phyloP scores from a whole-genome alignment of 768 basidiomycete species.

The Lactarius vividus region DNA sequence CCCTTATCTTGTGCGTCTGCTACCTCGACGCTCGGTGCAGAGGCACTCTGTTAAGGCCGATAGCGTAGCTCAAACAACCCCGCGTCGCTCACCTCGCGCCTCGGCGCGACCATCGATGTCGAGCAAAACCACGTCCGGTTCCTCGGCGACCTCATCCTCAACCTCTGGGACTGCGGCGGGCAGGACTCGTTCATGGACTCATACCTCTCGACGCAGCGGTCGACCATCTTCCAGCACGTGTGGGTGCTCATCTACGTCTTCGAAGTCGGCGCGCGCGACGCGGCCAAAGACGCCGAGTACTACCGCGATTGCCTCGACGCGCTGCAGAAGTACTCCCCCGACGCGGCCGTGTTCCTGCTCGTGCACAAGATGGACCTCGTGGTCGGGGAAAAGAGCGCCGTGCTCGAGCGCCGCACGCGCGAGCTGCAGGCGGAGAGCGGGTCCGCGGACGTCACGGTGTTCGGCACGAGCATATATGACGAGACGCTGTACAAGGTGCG shows the following conservation, averaged over 20 bases:
- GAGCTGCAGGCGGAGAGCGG: constrained; percentile 72
- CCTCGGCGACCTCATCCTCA: constrained; percentile 92
- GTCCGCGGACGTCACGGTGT: constrained; percentile 62
- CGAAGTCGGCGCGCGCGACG: constrained; percentile 86
- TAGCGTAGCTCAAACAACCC: constrained; percentile 84
- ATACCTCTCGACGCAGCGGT: constrained; percentile 86
- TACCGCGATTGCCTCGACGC: constrained; percentile 90
- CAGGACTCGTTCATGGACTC: constrained; percentile 98
- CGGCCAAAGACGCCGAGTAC: constrained; percentile 83
- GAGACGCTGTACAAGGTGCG: constrained; percentile 91
- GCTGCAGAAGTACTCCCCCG: constrained; percentile 71
- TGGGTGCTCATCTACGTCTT: constrained; percentile 99
- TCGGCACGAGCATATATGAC: constrained; percentile 95
- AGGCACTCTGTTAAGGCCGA: constrained; percentile 21
- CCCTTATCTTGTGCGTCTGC: constrained; percentile 88
- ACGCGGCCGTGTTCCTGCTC: constrained; percentile 83
- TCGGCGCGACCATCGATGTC: constrained; percentile 97
- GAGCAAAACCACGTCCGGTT: constrained; percentile 98
- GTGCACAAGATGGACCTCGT: constrained; percentile 99
- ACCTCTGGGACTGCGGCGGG: constrained; percentile 98
- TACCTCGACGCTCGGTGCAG: constrained; percentile 14
- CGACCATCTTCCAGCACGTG: constrained; percentile 96
- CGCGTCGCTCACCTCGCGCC: constrained; percentile 83
- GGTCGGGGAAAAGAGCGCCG: constrained; percentile 52
- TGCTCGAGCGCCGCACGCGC: constrained; percentile 68